Base-by-base conservation (phyloP, 257 asterid genomes). In the Rubia yunnanensis region DNA sequence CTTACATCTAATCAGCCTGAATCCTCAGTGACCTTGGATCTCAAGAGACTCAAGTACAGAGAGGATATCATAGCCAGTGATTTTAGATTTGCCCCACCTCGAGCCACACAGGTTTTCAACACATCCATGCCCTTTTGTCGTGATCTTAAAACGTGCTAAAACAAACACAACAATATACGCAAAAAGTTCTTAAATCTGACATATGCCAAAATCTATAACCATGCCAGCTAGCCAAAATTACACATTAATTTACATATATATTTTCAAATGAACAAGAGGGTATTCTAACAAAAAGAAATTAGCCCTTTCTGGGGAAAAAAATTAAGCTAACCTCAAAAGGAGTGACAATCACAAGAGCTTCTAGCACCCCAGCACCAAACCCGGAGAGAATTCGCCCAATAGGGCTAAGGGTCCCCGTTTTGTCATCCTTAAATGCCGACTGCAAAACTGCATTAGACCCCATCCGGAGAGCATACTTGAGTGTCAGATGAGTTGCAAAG, bases 351-450 rank as follows among this genome's bases (percentile, higher is more conserved):
- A 82, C 85, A 31, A 92, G 95, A 64, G 99, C 99, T 79, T 92
- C 99, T 41, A 92, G 88, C 71, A 89, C 97, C 26, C 99, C 99
- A 5, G 99, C 99, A n/a, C 99, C 98, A 56, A 92, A 89, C 38
- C 99, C 99, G 41, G 99, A 74, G 32, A 87, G 32, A 70, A 92
- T n/a, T 75, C 99, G 73, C 17, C 86, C 99, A 6, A 77, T 78
- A 50, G 89, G 85, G 67, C 97, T 92, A 63, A 92, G 70, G 1
- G 83, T 69, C 70, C 99, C 99, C 0, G 99, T 89, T 67, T 82
- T 36, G 30, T 85, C 15, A 69, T 92, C 95, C 96, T 85, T 87
- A 67, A 92, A 86, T 9, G 87, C 95, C 17, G 92, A 77, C 76
- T 92, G 99, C 0, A 92, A 78, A 27, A 88, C 84, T 20, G 99